Evolutionary conservation across 106 monocot genomes (phyloP), one percentile per base, ranked within the genome.

Genomic region (Vanilla planifolia): DNA sequence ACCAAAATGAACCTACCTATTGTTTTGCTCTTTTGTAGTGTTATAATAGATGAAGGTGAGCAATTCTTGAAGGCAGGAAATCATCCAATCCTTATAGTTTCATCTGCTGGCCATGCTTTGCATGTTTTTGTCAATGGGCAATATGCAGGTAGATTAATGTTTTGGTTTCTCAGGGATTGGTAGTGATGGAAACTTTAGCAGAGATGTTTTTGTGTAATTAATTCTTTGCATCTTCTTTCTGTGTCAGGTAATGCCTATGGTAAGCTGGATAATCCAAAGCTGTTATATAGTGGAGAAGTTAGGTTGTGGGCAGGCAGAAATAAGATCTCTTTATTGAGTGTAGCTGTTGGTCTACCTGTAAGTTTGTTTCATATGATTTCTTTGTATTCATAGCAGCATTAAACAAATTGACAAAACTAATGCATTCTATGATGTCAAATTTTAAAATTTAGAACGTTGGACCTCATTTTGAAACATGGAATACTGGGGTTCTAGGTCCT

Each of bases 401-500:
- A n/a, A n/a, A n/a, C n/a, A n/a, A n/a, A n/a, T 37, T 6, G 5
- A 37, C 9, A 61, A 7, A 24, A 34, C 22, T 64, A 30, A 22
- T 23, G 24, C 21, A 11, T 15, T 65, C 37, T 37, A 1, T 51
- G 25, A 27, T 26, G 16, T 6, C 25, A 29, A 28, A 61, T 58
- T 51, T 35, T 19, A 30, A 48, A 13, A 41, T 72, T 53, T 46
- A 96, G 94, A 94, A 94, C 69, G 65, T 81, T 2, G 95, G 95
- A 1, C 75, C 75, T 64, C 86, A 89, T 66, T 95, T 78, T 44
- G 95, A 95, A 67, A 80, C 83, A 30, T 89, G 95, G 95, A 89
- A 95, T 67, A 62, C 76, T 36, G 95, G 95, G 23, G 80, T 95
- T 59, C 95, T 95, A 46, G 95, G 95, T 42, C 95, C 95, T 2